These are phyloP conservation scores for Ilyonectria robusta DNA, from an alignment of 2,329 filamentous ascomycete species.

Conservation along the genomic window DNA sequence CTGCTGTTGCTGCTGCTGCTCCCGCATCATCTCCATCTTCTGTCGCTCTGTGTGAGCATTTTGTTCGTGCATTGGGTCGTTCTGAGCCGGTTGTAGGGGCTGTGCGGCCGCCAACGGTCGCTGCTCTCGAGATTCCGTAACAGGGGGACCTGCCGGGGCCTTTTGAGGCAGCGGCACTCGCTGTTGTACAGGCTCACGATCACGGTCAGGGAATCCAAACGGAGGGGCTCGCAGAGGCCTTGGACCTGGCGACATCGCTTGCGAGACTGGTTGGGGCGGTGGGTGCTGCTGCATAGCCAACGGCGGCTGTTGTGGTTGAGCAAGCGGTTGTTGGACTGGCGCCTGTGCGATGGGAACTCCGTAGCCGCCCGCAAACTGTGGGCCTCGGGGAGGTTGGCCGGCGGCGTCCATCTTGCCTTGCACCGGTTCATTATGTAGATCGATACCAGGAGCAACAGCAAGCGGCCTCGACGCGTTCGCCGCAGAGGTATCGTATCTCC, in stretches of 20 bases:
- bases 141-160: conserved; percentile 47
- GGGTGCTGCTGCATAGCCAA: conserved; percentile 54
- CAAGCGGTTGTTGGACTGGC: conserved; percentile 51
- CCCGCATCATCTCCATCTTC: conserved; percentile 50
- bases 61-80: conserved; percentile 53
- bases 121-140: conserved; percentile 53
- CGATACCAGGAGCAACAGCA: conserved; percentile 61
- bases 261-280: conserved; percentile 55
- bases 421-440: conserved; percentile 61
- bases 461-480: conserved; percentile 56
- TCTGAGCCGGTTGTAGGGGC: conserved; percentile 51
- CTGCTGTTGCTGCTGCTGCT: conserved; percentile 46
- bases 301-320: conserved; percentile 47
- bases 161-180: conserved; percentile 60
- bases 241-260: conserved; percentile 62
- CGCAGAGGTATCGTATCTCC: conserved; percentile 64
- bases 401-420: conserved; percentile 62
- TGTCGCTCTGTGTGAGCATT: conserved; percentile 51
- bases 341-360: conserved; percentile 63
- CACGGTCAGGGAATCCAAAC: conserved; percentile 62
- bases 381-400: conserved; percentile 52
- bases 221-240: conserved; percentile 61
- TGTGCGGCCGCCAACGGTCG: conserved; percentile 54
- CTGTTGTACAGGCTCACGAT: conserved; percentile 52
- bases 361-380: conserved; percentile 59